These are phyloP conservation scores for Xylariaceae sp. DNA, from an alignment of 2,329 filamentous ascomycete species.

Conservation along the genomic window DNA sequence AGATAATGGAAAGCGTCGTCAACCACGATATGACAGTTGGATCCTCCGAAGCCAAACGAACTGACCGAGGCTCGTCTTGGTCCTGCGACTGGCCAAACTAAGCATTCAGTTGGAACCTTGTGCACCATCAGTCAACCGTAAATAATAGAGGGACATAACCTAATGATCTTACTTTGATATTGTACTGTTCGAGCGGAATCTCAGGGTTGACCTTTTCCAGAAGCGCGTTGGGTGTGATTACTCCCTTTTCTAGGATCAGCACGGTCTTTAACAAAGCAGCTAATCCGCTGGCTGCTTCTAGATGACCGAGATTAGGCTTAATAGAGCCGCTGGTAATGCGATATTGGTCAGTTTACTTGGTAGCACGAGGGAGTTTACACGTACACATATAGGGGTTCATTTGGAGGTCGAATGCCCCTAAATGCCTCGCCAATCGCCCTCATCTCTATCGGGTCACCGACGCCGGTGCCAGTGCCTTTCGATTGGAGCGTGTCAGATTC, in stretches of 20 bases:
- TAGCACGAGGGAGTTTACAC: slow-evolving; percentile 8
- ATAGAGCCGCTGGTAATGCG: slow-evolving; percentile 20
- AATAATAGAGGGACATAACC: not conserved
- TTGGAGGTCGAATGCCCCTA: slow-evolving; percentile 12
- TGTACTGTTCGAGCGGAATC: slow-evolving; percentile 24
- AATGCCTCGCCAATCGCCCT: slow-evolving; percentile 36
- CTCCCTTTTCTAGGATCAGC: slow-evolving; percentile 29
- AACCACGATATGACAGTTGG: slow-evolving; percentile 27
- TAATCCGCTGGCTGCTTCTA: slow-evolving; percentile 27
- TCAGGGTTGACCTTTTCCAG: slow-evolving; percentile 28
- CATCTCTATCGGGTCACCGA: slow-evolving; percentile 42
- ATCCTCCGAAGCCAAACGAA: slow-evolving; percentile 29
- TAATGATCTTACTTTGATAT: slow-evolving; percentile 20
- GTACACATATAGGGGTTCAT: slow-evolving; percentile 28
- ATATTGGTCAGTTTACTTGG: not conserved
- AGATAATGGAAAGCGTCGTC: slow-evolving; percentile 27
- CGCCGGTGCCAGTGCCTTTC: slow-evolving; percentile 40
- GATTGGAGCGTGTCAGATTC: slow-evolving; percentile 1
- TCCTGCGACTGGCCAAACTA: slow-evolving; percentile 33
- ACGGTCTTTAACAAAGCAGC: slow-evolving; percentile 33
- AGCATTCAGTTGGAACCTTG: slow-evolving; percentile 23
- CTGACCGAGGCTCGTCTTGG: slow-evolving; percentile 32
- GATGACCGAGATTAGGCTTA: slow-evolving; percentile 28
- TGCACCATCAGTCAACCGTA: slow-evolving; percentile 7
- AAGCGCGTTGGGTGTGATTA: slow-evolving; percentile 30